A percentile compares a stretch with the other conserved stretches of the same genome.
These are phyloP conservation scores for Thymus quinquecostatus DNA, from an alignment of 257 asterid genomes.

Conservation along the genomic window DNA sequence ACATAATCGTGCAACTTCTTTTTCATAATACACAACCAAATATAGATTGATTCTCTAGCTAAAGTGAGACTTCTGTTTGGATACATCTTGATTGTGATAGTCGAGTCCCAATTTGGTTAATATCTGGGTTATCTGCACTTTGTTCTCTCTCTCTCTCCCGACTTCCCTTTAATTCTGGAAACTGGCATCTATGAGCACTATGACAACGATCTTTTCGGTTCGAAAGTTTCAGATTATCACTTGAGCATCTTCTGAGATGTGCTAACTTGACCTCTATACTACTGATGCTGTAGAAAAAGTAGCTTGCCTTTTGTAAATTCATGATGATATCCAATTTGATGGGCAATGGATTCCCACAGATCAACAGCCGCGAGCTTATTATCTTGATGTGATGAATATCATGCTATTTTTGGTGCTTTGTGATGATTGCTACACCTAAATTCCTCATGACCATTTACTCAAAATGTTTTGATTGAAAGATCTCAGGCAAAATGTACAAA, in stretches of 20 bases:
- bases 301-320: not conserved
- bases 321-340: not conserved
- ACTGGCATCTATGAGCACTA: not conserved
- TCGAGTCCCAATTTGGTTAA: not conserved
- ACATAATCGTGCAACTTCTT: too few relatives aligned
- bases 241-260: not conserved
- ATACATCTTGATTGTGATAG: not conserved
- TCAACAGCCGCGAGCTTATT: not conserved
- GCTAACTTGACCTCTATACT: not conserved
- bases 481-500: conserved; percentile 59
- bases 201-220: not conserved
- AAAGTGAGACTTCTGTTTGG: not conserved
- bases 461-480: conserved; percentile 42
- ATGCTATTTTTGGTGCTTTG: not conserved
- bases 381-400: not conserved
- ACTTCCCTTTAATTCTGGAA: not conserved
- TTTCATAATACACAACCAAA: too few relatives aligned
- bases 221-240: too few relatives aligned
- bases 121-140: not conserved
- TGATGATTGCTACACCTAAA: not conserved
- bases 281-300: not conserved
- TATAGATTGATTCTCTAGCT: too few relatives aligned
- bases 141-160: not conserved
- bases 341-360: not conserved
- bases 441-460: conserved; percentile 23